Base-by-base conservation (phyloP, 768 basidiomycete genomes). In the Boletellus sp. region DNA sequence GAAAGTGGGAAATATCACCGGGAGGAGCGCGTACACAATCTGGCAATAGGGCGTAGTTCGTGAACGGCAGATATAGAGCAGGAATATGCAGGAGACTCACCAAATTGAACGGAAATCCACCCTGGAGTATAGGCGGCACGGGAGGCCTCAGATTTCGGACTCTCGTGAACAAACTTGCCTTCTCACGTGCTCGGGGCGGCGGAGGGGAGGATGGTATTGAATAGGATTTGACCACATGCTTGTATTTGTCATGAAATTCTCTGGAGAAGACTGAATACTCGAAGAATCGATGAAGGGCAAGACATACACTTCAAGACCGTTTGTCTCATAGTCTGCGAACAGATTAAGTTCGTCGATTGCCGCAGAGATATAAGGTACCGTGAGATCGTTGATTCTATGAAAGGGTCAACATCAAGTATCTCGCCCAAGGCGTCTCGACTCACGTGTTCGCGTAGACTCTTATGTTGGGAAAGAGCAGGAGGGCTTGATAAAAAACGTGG, bases 391-490 rank as follows among this genome's bases (percentile, higher is more conserved):
- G 15, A 90, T 66, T 3, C 84, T 86, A 52, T 17, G 24, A 32
- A 22, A 35, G 38, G 6, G 45, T 54, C 17, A 54, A n/a, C 6
- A n/a, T 39, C 20, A 41, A 20, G 10, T 28, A 34, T 19, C 20
- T 28, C 24, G 10, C 34, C 24, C 28, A 38, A 11, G 9, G 33
- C n/a, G 17, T 39, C 24, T 42, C 15, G 28, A 17, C 84, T 58
- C 53, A 87, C 80, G 84, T 78, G 68, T 93, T 94, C 3, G 90
- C 93, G 53, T 89, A 94, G 44, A 94, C 79, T 44, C 81, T 72
- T 42, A 91, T 75, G 42, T 83, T 76, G 32, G 79, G 70, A 62
- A 95, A 95, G 34, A 72, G 69, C 0, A 72, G 49, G 34, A 95
- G 74, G 4, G 82, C 85, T 54, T 86, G 80, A 58, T 84, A 87